Evolutionary conservation across 306 rosid species (phyloP).

Genomic region (Rosa persica): DNA sequence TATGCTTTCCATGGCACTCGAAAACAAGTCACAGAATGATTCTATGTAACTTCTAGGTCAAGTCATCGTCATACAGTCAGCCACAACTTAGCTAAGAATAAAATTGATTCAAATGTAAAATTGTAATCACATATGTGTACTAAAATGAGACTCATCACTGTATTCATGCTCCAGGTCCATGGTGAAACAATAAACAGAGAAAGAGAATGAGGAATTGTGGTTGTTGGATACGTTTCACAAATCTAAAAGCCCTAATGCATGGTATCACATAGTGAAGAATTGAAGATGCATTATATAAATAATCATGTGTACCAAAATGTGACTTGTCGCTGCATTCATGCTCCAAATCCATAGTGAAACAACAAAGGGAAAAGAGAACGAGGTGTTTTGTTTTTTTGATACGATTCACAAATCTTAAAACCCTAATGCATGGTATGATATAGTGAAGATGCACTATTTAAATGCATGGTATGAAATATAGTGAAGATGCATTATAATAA

Average conservation of each 20-base stretch:
- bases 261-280: background rate
- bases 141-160: background rate
- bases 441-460: background rate
- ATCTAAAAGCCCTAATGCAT: background rate
- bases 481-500: background rate
- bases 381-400: background rate
- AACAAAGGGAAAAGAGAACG: background rate
- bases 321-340: background rate
- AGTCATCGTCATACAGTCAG: background rate
- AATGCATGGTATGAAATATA: too few species aligned
- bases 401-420: background rate
- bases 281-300: background rate
- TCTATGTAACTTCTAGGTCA: background rate
- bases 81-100: background rate
- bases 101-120: background rate
- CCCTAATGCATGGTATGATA: slow-evolving; percentile 4
- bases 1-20: background rate
- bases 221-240: background rate
- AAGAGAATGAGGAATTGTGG: background rate
- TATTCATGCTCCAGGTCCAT: background rate
- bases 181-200: background rate
- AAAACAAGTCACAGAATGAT: background rate
- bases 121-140: background rate
- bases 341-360: background rate
- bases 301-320: background rate